Base-by-base conservation (phyloP, 2,329 filamentous ascomycete genomes). In the Alternaria rosae region DNA sequence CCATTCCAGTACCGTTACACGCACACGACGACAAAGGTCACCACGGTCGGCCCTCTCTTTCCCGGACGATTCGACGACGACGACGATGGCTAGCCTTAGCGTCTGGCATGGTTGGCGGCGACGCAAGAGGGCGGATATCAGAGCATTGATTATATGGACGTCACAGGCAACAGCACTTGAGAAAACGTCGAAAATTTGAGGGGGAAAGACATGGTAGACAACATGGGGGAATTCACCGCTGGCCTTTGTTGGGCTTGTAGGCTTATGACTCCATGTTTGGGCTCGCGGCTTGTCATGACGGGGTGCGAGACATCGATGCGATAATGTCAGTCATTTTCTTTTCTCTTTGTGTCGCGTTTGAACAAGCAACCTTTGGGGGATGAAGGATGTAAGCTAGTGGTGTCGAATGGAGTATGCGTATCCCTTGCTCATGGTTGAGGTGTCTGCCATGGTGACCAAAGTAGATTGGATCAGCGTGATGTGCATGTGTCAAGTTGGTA, bases 301-400 rank as follows among this genome's bases (percentile, higher is more conserved):
- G 41, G 56, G 59, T 53, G 57, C 42, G 54, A 63, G 64, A 59
- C 59, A 60, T 59, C 48, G 57, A 62, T 62, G 63, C 54, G 59
- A 66, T 67, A 67, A 69, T 69, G 71, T 70, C 70, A 69, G 70
- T 72, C 70, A 60, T 71, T 71, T 71, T 67, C 68, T 67, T 62
- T 67, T 69, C 65, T 59, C 45, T 59, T 61, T 67, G 65, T 72
- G 67, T 70, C 61, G 66, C 65, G 68, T 70, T 70, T 61, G 67
- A 68, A 54, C 57, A 23, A 69, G 65, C 66, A 66, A 58, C 53
- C 54, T 64, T 65, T 67, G 54, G 59, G 64, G 62, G 59, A 61
- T 63, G 51, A 64, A 38, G 63, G 67, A 70, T 71, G 70, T 68
- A 72, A 70, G 70, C 67, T 71, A 68, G 61, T 52, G 65, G 53